A percentile compares a stretch with the other conserved stretches of the same genome.
Conservation (phyloP, 1,284 basidiomycete species). For the Somion occarium region DNA sequence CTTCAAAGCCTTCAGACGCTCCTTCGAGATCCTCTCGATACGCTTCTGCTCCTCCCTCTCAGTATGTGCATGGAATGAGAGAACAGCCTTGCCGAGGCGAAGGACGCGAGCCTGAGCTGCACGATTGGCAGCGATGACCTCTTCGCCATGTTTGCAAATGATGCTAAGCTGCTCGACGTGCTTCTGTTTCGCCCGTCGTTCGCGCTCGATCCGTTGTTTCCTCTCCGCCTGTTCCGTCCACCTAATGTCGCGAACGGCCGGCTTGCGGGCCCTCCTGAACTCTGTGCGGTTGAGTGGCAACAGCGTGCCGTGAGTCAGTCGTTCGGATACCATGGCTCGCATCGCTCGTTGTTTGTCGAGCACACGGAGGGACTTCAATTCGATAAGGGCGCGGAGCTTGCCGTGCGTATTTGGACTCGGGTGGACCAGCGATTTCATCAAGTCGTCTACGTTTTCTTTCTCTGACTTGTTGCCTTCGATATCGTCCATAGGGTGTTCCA, state of each 20-base stretch:
- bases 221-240: constrained; percentile 89
- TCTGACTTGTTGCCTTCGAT: constrained; percentile 28
- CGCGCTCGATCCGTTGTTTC: constrained; percentile 89
- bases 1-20: constrained; percentile 97
- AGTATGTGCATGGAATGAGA: constrained; percentile 82
- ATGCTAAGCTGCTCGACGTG: constrained; percentile 92
- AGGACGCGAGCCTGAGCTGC: constrained; percentile 73
- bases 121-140: constrained; percentile 63
- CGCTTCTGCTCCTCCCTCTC: constrained; percentile 99
- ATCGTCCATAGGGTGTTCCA: constrained; percentile 55
- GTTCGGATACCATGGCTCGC: constrained; percentile 83
- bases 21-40: constrained; percentile 94
- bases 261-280: constrained; percentile 87
- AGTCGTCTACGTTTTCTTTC: constrained; percentile 38
- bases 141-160: constrained; percentile 84
- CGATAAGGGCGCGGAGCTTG: constrained; percentile 89
- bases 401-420: constrained; percentile 61
- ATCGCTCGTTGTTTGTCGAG: constrained; percentile 88
- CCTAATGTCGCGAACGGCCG: constrained; percentile 85
- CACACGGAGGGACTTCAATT: constrained; percentile 90
- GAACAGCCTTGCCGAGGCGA: constrained; percentile 83
- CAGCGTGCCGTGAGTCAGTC: constrained; percentile 86
- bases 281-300: constrained; percentile 89
- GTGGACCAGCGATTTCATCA: constrained; percentile 35
- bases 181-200: constrained; percentile 92